Evolutionary conservation across 331 rosid genomes (phyloP).

Genomic region (Erythrophleum ivorense): DNA sequence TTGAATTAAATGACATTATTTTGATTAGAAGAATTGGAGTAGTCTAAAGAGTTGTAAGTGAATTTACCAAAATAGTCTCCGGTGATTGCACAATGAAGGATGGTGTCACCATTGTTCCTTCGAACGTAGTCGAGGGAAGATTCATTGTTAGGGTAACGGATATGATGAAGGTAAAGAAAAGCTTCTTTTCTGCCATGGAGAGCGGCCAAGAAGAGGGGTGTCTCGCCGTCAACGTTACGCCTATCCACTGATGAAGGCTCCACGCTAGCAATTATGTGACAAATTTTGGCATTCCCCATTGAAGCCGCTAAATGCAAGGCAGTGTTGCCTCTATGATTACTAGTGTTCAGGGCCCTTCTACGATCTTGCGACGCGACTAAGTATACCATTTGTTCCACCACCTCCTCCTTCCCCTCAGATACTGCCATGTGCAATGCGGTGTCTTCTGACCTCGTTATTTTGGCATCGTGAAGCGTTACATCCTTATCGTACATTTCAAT

Average conservation of each 20-base stretch:
- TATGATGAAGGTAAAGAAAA: slow-evolving; percentile 48
- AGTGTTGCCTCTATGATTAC: slow-evolving; percentile 47
- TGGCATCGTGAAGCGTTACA: neutral
- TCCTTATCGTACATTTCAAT: neutral
- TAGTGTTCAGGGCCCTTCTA: neutral
- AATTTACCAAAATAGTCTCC: slow-evolving; percentile 55
- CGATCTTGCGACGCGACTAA: neutral
- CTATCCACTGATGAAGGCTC: neutral
- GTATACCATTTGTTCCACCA: no score
- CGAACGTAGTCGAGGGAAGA: neutral
- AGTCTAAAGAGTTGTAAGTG: neutral
- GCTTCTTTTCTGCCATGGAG: slow-evolving; percentile 41
- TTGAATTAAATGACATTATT: no score
- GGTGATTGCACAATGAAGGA: slow-evolving; percentile 52
- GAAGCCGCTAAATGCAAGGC: slow-evolving; percentile 59
- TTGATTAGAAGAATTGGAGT: no score
- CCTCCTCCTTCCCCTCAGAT: no score
- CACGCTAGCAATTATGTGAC: slow-evolving; percentile 16
- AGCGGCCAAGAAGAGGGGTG: slow-evolving; percentile 41
- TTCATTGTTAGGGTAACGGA: neutral
- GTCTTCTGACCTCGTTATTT: slow-evolving; percentile 52
- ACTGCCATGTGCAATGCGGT: slow-evolving; percentile 55
- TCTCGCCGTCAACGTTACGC: slow-evolving; percentile 50
- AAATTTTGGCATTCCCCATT: slow-evolving; percentile 29
- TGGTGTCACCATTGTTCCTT: slow-evolving; percentile 50